phyloP scores from a whole-genome alignment of 345 rosid genomes.

The Schrenkiella parvula region DNA sequence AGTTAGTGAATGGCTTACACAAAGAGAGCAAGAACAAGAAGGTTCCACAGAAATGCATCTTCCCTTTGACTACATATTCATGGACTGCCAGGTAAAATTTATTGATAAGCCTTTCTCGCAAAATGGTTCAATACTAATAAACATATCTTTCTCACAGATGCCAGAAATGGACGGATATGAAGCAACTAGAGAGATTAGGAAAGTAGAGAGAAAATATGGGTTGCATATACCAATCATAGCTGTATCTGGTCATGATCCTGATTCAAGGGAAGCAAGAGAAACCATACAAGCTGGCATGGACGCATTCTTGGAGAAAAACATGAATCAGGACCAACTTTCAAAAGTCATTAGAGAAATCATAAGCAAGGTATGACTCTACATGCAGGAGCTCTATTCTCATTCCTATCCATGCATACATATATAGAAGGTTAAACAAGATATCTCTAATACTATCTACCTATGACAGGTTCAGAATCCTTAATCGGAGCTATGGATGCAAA shows the following conservation, averaged over 20 bases:
- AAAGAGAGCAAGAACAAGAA: neutral
- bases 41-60: conserved; percentile 20
- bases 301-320: conserved; percentile 43
- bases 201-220: conserved; percentile 43
- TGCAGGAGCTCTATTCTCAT: neutral
- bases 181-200: conserved; percentile 57
- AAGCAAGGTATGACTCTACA: neutral
- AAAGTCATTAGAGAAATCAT: conserved; percentile 23
- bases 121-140: neutral
- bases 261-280: conserved; percentile 33
- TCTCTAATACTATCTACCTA: no score
- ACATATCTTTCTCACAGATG: conserved; percentile 44
- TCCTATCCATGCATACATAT: no score
- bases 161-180: conserved; percentile 65
- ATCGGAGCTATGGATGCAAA: conserved; percentile 22
- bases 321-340: conserved; percentile 26
- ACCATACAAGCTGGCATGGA: conserved; percentile 60
- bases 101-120: neutral
- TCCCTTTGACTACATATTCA: conserved; percentile 66
- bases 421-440: no score
- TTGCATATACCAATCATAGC: conserved; percentile 69
- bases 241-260: conserved; percentile 49
- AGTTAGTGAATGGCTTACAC: conserved; percentile 33
- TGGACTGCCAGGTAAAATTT: conserved; percentile 76
- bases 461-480: conserved; percentile 28